phyloP scores from a whole-genome alignment of 1,139 yeast species.

The Suhomyces bribrorum region DNA sequence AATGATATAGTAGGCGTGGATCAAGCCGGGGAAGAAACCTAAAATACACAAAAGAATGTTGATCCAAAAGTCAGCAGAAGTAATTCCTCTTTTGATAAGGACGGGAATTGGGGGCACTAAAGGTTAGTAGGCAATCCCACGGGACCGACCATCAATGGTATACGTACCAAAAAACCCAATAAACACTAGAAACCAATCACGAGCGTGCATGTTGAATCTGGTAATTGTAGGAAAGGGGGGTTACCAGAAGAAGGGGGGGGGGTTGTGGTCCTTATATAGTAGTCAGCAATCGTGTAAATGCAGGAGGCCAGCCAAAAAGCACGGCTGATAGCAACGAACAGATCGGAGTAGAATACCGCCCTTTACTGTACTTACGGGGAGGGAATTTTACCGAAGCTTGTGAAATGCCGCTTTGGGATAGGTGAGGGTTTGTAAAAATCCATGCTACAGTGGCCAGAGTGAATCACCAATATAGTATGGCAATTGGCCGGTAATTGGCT shows the following conservation, averaged over 20 bases:
- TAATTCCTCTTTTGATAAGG: slow-evolving; percentile 70
- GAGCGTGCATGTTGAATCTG: slow-evolving; percentile 51
- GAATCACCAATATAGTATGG: no score
- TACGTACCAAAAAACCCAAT: slow-evolving; percentile 61
- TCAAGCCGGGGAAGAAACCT: slow-evolving; percentile 80
- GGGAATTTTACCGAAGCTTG: no score
- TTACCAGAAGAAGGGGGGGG: background rate
- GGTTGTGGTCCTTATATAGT: slow-evolving; percentile 6
- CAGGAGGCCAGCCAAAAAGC: background rate
- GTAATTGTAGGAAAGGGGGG: no score
- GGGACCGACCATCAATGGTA: no score
- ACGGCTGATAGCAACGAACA: background rate
- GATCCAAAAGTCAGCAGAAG: slow-evolving; percentile 67
- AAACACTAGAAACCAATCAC: slow-evolving; percentile 78
- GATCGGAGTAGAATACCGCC: no score
- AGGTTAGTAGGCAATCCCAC: slow-evolving; percentile 11
- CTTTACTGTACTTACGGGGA: no score
- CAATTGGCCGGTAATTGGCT: no score
- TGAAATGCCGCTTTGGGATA: no score
- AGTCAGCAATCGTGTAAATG: slow-evolving; percentile 5
- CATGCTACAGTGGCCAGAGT: no score
- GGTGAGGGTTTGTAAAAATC: no score
- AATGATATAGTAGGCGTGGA: slow-evolving; percentile 65
- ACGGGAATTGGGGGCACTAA: slow-evolving; percentile 80
- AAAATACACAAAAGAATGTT: slow-evolving; percentile 73